Conservation (phyloP, 2,329 filamentous ascomycete species). For the Alternaria metachromatica region DNA sequence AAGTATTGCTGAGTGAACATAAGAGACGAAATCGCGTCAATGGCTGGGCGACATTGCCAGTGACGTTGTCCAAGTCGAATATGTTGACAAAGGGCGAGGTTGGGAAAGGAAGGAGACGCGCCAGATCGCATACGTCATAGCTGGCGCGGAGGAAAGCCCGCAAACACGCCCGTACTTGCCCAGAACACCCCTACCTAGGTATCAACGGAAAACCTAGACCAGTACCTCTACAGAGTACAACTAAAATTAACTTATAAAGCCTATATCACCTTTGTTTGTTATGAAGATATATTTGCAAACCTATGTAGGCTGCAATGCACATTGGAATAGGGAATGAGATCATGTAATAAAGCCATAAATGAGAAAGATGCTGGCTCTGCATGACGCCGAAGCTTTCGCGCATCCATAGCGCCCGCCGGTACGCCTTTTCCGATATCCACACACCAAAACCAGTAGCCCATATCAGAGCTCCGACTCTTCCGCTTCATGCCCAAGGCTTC, state of each 20-base stretch:
- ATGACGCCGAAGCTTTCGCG: neutral
- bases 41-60: neutral
- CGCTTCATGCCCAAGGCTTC: conserved; percentile 3
- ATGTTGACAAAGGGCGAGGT: neutral
- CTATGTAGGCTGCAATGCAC: too few relatives aligned
- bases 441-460: neutral
- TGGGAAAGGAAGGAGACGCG: neutral
- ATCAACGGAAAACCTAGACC: too few relatives aligned
- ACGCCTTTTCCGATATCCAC: neutral
- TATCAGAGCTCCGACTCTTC: neutral
- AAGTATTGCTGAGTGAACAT: too few relatives aligned
- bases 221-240: too few relatives aligned
- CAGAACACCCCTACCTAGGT: neutral
- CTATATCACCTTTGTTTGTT: too few relatives aligned
- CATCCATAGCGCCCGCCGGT: neutral
- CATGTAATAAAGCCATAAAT: neutral
- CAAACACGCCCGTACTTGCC: neutral
- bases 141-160: neutral
- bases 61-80: too few relatives aligned
- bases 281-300: too few relatives aligned
- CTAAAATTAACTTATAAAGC: too few relatives aligned
- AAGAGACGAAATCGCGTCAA: neutral
- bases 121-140: neutral
- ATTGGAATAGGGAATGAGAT: neutral
- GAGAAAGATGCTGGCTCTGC: neutral